phyloP scores from a whole-genome alignment of 228 moss, liverwort and hornwort genomes.

The Sphagnum magellanicum region DNA sequence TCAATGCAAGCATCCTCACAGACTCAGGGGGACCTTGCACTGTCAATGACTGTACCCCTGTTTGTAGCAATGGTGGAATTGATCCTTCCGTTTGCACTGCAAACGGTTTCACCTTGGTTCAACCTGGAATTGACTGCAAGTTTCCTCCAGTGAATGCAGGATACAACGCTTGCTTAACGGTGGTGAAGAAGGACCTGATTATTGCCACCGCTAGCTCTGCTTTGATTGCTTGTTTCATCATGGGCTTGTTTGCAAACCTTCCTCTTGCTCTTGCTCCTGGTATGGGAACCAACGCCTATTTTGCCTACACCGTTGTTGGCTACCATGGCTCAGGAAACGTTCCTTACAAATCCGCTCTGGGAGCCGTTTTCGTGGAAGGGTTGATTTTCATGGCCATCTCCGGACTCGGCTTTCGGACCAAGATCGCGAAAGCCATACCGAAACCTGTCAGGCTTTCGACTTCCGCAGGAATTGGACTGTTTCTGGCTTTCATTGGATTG shows the following conservation, averaged over 20 bases:
- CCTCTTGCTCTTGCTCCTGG: constrained; percentile 87
- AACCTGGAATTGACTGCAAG: constrained; percentile 60
- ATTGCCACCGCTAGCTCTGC: constrained; percentile 76
- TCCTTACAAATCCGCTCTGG: constrained; percentile 67
- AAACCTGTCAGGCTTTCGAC: constrained; percentile 73
- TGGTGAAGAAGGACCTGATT: constrained; percentile 68
- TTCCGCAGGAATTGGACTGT: constrained; percentile 83
- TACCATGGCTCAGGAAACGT: constrained; percentile 72
- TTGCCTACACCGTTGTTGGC: constrained; percentile 91
- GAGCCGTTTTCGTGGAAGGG: constrained; percentile 81
- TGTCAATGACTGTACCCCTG: constrained; percentile 49
- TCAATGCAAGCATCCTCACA: constrained; percentile 85
- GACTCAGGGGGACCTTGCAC: constrained; percentile 95
- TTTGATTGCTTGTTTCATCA: constrained; percentile 76
- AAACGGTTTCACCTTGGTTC: constrained; percentile 18
- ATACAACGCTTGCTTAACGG: constrained; percentile 46
- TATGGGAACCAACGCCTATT: constrained; percentile 96
- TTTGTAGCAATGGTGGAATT: constrained; percentile 33
- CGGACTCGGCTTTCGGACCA: constrained; percentile 72
- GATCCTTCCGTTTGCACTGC: constrained; percentile 8
- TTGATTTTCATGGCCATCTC: constrained; percentile 70
- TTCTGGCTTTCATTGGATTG: constrained; percentile 79
- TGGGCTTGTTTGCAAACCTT: constrained; percentile 81
- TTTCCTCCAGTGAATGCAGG: constrained; percentile 84
- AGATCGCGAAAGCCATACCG: constrained; percentile 83